A percentile compares a stretch with the other conserved stretches of the same genome.
Conservation (phyloP, 106 monocot species). For the Dactylorhiza incarnata region DNA sequence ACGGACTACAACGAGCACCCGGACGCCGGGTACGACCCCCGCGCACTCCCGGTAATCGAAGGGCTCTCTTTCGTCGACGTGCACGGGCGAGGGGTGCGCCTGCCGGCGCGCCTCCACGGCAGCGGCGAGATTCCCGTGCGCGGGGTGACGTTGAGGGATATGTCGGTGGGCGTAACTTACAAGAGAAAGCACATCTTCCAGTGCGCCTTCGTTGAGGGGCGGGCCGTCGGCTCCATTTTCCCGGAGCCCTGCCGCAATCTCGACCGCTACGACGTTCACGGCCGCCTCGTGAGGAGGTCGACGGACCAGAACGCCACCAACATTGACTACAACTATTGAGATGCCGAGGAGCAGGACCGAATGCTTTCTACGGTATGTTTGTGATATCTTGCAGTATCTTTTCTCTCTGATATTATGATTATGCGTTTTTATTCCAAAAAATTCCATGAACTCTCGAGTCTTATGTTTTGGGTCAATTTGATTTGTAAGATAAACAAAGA, state of each 20-base stretch:
- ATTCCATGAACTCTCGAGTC: no score
- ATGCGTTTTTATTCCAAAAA: no score
- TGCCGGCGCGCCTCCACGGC: slow-evolving; percentile 62
- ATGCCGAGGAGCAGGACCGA: neutral
- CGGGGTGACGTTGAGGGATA: slow-evolving; percentile 42
- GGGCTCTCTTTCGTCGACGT: slow-evolving; percentile 39
- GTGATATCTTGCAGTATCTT: no score
- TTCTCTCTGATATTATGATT: no score
- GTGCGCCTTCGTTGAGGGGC: slow-evolving; percentile 65
- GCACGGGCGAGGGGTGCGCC: slow-evolving; percentile 45
- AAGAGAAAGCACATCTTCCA: slow-evolving; percentile 77
- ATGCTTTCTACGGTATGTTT: no score
- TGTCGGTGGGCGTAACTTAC: slow-evolving; percentile 60
- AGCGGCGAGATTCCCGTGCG: slow-evolving; percentile 60
- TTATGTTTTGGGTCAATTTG: no score
- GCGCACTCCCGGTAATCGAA: slow-evolving; percentile 29
- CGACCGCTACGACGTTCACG: slow-evolving; percentile 41
- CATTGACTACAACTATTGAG: slow-evolving; percentile 48
- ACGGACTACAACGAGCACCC: slow-evolving; percentile 84
- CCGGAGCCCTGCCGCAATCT: slow-evolving; percentile 68
- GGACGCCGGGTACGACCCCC: slow-evolving; percentile 42
- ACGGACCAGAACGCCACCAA: slow-evolving; percentile 28
- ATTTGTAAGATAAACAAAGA: no score
- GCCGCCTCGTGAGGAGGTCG: slow-evolving; percentile 32
- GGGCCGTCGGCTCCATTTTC: slow-evolving; percentile 50